Conservation (phyloP, 208 protist species). For the Balamuthia mandrillaris region DNA sequence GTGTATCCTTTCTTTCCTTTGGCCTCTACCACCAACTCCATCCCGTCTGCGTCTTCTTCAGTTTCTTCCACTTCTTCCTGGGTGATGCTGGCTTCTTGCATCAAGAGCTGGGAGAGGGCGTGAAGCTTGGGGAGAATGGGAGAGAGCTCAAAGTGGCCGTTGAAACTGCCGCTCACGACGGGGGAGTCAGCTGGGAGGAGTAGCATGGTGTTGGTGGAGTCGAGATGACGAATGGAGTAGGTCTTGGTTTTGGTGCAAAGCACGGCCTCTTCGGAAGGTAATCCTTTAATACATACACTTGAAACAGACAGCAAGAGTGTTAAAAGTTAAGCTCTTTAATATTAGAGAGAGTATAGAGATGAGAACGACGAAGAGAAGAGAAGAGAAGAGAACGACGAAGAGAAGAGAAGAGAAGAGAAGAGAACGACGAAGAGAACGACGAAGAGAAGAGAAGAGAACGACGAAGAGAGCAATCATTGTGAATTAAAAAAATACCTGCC, state of each 20-base stretch:
- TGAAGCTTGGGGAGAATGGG: neutral
- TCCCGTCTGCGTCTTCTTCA: neutral
- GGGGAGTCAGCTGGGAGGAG: neutral
- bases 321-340: neutral
- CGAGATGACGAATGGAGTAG: neutral
- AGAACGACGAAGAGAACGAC: too few species aligned
- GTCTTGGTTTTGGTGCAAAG: neutral
- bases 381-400: too few species aligned
- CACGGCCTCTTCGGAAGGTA: neutral
- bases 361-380: too few species aligned
- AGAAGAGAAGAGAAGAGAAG: too few species aligned
- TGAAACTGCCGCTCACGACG: neutral
- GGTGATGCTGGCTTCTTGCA: too few species aligned
- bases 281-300: conserved; percentile 12
- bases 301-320: neutral
- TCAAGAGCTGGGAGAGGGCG: neutral
- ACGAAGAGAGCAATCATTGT: too few species aligned
- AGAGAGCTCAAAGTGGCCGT: neutral
- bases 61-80: neutral
- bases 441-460: too few species aligned
- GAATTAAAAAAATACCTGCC: neutral
- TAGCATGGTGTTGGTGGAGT: neutral
- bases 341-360: neutral
- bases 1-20: neutral
- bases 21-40: neutral